Base-by-base conservation (phyloP, 768 basidiomycete genomes). In the Boletus reticulatus region DNA sequence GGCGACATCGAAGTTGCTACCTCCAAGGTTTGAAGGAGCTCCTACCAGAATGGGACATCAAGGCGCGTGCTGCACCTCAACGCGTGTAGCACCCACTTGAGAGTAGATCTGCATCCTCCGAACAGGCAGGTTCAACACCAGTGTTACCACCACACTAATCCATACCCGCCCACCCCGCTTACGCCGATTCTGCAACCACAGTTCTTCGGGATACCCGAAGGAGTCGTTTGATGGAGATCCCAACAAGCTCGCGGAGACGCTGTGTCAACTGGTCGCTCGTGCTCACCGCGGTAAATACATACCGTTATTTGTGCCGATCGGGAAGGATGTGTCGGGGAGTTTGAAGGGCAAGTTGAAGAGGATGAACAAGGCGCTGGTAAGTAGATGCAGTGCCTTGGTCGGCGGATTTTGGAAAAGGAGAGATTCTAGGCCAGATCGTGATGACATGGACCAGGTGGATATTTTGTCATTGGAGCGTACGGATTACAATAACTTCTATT, bases 1-100 rank as follows among this genome's bases (percentile, higher is more conserved):
- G 77, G 76, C 9, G 75, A 76, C 52, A 27, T 61, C 12, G 77
- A 67, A 37, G 67, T 76, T 46, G 76, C 80, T 6, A 76, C 78
- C 13, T 8, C 27, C 50, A 3, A 3, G 59, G 59, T 16, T 39
- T 49, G 3, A 58, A 29, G 27, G 63, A 63, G 13, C 53, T 66
- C 29, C 52, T 36, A 2, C 32, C 29, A 3, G 52, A 56, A 17
- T 66, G 61, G 64, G 60, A 62, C 54, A 66, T 67, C 43, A 58
- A 59, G 19, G 52, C 49, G 36, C 36, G 61, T 41, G 31, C 13
- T 29, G 10, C n/a, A 24, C 17, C n/a, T 37, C 17, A 9, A 31
- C 10, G 14, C 20, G 13, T 29, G 14, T 16, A 17, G 8, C 8
- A 39, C 38, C 14, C 38, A 39, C 14, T n/a, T 8, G 29, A 14